These are phyloP conservation scores for Russula earlei DNA, from an alignment of 768 basidiomycete species.

Conservation along the genomic window DNA sequence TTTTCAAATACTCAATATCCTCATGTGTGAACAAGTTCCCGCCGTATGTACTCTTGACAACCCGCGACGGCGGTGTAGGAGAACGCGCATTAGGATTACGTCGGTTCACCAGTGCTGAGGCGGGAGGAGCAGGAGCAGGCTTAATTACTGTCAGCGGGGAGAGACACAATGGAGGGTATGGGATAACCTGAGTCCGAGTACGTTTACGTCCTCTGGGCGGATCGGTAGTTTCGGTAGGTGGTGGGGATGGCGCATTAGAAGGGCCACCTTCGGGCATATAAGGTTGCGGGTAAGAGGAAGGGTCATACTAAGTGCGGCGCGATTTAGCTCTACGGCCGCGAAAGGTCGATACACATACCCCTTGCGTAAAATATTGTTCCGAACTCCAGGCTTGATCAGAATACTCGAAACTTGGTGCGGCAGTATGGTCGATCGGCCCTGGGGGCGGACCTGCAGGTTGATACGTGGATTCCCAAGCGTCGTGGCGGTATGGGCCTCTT, in stretches of 20 bases:
- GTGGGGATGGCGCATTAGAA: slow-evolving; percentile 30
- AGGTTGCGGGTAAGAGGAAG: slow-evolving; percentile 44
- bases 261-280: slow-evolving; percentile 49
- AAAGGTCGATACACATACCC: slow-evolving; percentile 31
- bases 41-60: slow-evolving; percentile 84
- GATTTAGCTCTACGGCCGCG: not conserved
- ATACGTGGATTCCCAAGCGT: slow-evolving; percentile 47
- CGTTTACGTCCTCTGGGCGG: slow-evolving; percentile 63
- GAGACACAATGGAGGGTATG: not conserved
- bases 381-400: slow-evolving; percentile 41
- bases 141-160: slow-evolving; percentile 23
- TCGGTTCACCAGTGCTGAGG: slow-evolving; percentile 56
- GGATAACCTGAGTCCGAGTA: slow-evolving; percentile 43
- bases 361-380: slow-evolving; percentile 48
- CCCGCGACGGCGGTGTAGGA: slow-evolving; percentile 72
- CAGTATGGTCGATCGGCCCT: slow-evolving; percentile 39
- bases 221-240: slow-evolving; percentile 19
- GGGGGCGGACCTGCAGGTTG: slow-evolving; percentile 32
- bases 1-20: slow-evolving; percentile 74
- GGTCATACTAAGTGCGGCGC: slow-evolving; percentile 39
- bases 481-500: slow-evolving; percentile 19
- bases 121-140: slow-evolving; percentile 56
- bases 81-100: slow-evolving; percentile 63
- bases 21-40: slow-evolving; percentile 82
- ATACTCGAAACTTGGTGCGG: slow-evolving; percentile 43